These are phyloP conservation scores for Podila clonocystis DNA, from an alignment of 192 early-diverging fungal species.

Conservation along the genomic window DNA sequence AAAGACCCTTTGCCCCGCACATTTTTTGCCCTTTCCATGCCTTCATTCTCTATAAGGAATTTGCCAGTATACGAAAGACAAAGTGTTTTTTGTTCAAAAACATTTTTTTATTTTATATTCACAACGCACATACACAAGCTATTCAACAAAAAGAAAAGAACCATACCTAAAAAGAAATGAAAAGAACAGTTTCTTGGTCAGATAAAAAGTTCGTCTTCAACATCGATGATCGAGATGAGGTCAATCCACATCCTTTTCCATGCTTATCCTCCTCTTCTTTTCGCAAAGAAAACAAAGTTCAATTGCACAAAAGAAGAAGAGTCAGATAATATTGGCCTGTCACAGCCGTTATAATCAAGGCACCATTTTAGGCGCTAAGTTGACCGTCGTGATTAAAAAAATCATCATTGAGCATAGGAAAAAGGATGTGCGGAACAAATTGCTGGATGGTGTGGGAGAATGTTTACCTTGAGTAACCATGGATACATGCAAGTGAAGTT, in stretches of 20 bases:
- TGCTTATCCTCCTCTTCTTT: background rate
- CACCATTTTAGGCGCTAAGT: conserved; percentile 54
- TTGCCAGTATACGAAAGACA: too few species aligned
- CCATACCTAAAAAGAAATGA: background rate
- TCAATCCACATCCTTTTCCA: background rate
- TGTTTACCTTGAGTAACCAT: background rate
- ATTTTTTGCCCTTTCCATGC: too few species aligned
- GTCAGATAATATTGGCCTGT: conserved; percentile 54
- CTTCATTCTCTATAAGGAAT: too few species aligned
- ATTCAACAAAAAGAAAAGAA: too few species aligned
- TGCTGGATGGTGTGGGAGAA: background rate
- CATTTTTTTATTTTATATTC: too few species aligned
- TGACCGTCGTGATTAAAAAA: conserved; percentile 65
- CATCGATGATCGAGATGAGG: too few species aligned
- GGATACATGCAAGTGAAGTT: background rate
- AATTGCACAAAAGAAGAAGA: background rate
- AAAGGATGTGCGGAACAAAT: background rate
- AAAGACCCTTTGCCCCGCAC: too few species aligned
- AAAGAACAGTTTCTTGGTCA: conserved; percentile 4
- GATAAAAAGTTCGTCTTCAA: background rate
- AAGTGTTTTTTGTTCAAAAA: too few species aligned
- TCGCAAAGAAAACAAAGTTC: background rate
- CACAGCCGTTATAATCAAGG: conserved; percentile 58
- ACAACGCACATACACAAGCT: too few species aligned
- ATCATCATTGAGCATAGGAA: conserved; percentile 54